Percentiles rank a stretch among this genome's conserved stretches.
These are phyloP conservation scores for Spizellomyces punctatus DNA, from an alignment of 192 early-diverging fungal species.

Conservation along the genomic window DNA sequence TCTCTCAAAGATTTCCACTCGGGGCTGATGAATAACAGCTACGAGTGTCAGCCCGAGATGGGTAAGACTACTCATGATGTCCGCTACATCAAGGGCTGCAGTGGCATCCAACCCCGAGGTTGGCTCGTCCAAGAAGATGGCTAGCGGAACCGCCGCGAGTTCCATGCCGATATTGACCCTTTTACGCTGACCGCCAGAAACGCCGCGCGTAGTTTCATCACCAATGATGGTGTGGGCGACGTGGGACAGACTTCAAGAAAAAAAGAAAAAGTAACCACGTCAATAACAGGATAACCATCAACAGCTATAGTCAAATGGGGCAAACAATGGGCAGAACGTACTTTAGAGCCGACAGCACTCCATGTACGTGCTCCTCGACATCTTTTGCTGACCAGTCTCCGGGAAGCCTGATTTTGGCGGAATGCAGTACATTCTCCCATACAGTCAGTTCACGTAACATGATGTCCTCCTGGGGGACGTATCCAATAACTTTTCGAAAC, in stretches of 20 bases:
- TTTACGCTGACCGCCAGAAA: conserved; percentile 76
- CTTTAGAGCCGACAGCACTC: conserved; percentile 54
- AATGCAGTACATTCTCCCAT: conserved; percentile 63
- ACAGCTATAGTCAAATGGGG: too few species aligned
- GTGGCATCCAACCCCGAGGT: conserved; percentile 68
- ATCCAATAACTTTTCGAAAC: conserved; percentile 73
- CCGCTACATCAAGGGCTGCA: conserved; percentile 65
- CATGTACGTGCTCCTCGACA: conserved; percentile 43
- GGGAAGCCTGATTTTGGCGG: conserved; percentile 65
- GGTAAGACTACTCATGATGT: conserved; percentile 56
- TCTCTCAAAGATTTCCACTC: conserved; percentile 59
- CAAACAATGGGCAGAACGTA: too few species aligned
- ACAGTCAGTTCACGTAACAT: conserved; percentile 73
- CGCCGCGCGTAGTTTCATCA: conserved; percentile 62
- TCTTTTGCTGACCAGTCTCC: conserved; percentile 30
- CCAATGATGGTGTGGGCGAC: conserved; percentile 62
- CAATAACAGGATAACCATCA: too few species aligned
- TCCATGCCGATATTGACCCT: conserved; percentile 82
- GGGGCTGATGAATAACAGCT: conserved; percentile 74
- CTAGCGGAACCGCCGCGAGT: conserved; percentile 57
- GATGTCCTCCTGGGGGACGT: conserved; percentile 68
- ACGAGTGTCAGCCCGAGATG: conserved; percentile 60
- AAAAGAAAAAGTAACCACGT: too few species aligned
- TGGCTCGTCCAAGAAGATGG: conserved; percentile 73
- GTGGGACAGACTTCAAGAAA: conserved; percentile 45